Base-by-base conservation (phyloP, 352 stramenopile species). In the Phytophthora ramorum region DNA sequence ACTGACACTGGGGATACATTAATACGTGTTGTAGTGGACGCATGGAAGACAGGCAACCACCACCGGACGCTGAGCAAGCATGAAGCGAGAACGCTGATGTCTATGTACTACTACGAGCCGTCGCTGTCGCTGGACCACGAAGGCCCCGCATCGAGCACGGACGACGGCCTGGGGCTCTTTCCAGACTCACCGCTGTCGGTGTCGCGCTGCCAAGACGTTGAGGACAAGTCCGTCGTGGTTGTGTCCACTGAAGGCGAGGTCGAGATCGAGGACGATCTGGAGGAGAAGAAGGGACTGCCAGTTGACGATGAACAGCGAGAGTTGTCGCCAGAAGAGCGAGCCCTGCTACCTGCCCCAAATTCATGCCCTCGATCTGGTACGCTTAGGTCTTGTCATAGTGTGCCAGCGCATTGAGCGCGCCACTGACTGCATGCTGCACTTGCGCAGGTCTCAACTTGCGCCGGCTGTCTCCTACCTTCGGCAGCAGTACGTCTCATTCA, bases 51-150 rank as follows among this genome's bases (percentile, higher is more conserved):
- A 60, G 45, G 43, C 47, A 53, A 56, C 7, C 68, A 37, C 3
- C 13, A 28, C 12, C 52, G 63, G 7, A 67, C 66, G 20, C 22
- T 72, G 19, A 78, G 47, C 30, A 60, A 50, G 51, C 34, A 44
- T 13, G 59, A 81, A 62, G 69, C 67, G 51, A 76, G 19, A 62
- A 45, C 16, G 16, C 35, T 74, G n/a, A 68, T 81, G 73, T 66
- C 73, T 17, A 76, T 78, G 47, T 81, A 81, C 30, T 54, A 70
- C 59, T 76, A 73, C 46, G 69, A 78, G 54, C 63, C 69, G 16
- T 81, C 73, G n/a, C 38, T 77, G 24, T 78, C 73, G 10, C 30
- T 81, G 35, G 62, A 78, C 28, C 30, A 71, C 14, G 69, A 73
- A 63, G 57, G 58, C 19, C 37, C 32, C 19, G 54, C 40, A 3